phyloP scores from a whole-genome alignment of 768 basidiomycete species.

The Holtermanniella nyarrowii region DNA sequence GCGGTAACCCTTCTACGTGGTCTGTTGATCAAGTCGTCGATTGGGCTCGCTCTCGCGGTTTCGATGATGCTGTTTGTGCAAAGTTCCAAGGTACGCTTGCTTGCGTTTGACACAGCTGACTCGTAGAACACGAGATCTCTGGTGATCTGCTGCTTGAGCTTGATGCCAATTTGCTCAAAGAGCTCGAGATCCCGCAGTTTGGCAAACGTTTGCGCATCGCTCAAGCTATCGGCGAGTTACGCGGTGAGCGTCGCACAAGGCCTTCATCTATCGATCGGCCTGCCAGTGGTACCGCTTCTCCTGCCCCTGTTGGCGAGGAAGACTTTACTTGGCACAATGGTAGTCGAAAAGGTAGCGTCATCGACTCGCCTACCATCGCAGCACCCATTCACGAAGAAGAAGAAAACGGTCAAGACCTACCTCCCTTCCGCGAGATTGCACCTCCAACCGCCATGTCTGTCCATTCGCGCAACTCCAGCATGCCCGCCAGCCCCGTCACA shows the following conservation, averaged over 20 bases:
- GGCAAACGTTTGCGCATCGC: slow-evolving; percentile 89
- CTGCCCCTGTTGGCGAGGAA: slow-evolving; percentile 5
- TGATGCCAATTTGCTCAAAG: slow-evolving; percentile 83
- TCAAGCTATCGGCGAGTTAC: slow-evolving; percentile 81
- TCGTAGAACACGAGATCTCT: slow-evolving; percentile 90
- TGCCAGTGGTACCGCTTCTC: slow-evolving; percentile 11
- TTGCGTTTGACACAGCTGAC: slow-evolving; percentile 7
- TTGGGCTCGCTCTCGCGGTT: slow-evolving; percentile 76
- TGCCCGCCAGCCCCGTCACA: slow-evolving; percentile 33
- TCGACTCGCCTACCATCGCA: not conserved
- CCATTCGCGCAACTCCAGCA: slow-evolving; percentile 12
- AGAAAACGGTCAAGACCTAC: not conserved
- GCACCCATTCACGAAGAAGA: not conserved
- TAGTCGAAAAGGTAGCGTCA: slow-evolving; percentile 19
- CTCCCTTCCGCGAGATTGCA: not conserved
- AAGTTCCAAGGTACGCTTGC: slow-evolving; percentile 70
- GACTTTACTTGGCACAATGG: slow-evolving; percentile 15
- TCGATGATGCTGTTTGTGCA: slow-evolving; percentile 67
- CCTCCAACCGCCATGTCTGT: not conserved
- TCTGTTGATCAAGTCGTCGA: slow-evolving; percentile 74
- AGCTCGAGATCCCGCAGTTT: slow-evolving; percentile 87
- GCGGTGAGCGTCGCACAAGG: too few species aligned
- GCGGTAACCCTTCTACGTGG: slow-evolving; percentile 58
- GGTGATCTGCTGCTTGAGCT: slow-evolving; percentile 94
- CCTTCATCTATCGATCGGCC: too few species aligned